These are phyloP conservation scores for Suillus sp. DNA, from an alignment of 768 basidiomycete species.

Conservation along the genomic window DNA sequence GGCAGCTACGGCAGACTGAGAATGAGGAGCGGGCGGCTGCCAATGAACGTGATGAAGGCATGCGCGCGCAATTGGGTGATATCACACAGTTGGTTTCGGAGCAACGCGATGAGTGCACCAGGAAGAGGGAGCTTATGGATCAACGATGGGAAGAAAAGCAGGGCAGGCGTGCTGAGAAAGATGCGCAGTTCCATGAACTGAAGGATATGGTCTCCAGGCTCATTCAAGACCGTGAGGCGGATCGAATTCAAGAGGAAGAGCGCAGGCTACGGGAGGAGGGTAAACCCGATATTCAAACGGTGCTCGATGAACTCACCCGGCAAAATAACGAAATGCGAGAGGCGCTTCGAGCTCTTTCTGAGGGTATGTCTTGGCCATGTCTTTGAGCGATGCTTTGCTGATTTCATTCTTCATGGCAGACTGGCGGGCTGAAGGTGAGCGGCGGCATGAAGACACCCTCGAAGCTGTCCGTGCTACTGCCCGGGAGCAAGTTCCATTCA, in stretches of 20 bases:
- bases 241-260: slow-evolving; percentile 54
- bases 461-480: slow-evolving; percentile 71
- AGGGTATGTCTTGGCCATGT: slow-evolving; percentile 44
- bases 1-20: slow-evolving; percentile 55
- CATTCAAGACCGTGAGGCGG: slow-evolving; percentile 54
- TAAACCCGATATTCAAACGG: slow-evolving; percentile 64
- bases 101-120: slow-evolving; percentile 58
- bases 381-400: not conserved
- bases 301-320: slow-evolving; percentile 58
- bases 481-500: slow-evolving; percentile 76
- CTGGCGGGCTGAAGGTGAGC: slow-evolving; percentile 66
- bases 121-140: slow-evolving; percentile 63
- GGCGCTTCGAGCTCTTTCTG: slow-evolving; percentile 53
- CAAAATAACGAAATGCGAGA: slow-evolving; percentile 65
- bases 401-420: slow-evolving; percentile 38
- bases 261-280: slow-evolving; percentile 51
- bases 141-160: slow-evolving; percentile 66
- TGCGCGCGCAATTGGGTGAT: slow-evolving; percentile 64
- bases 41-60: slow-evolving; percentile 58
- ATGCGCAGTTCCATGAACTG: slow-evolving; percentile 56
- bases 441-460: slow-evolving; percentile 69
- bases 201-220: slow-evolving; percentile 63
- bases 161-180: slow-evolving; percentile 57
- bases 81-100: slow-evolving; percentile 75
- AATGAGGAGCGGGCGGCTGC: slow-evolving; percentile 65